Evolutionary conservation across 2,329 filamentous ascomycete species (phyloP).

Genomic region (Cladophialophora chaetospira): DNA sequence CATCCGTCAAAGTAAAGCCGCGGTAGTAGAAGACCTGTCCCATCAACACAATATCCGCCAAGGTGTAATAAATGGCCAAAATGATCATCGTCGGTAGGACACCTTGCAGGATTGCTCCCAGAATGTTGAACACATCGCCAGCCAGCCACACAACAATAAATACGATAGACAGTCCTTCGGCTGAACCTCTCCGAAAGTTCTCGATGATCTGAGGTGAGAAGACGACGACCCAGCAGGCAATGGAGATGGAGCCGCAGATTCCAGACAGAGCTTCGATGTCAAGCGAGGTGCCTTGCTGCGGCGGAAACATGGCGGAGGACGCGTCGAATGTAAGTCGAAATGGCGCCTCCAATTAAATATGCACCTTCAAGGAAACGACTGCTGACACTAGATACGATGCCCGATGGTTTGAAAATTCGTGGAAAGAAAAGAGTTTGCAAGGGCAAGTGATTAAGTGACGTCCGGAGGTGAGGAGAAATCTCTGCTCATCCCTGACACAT

Average conservation of each 20-base stretch:
- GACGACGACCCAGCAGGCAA: conserved; percentile 96
- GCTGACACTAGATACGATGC: background rate
- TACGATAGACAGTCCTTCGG: conserved; percentile 84
- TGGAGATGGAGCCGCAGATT: conserved; percentile 92
- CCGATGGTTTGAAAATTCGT: background rate
- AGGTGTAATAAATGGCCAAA: conserved; percentile 89
- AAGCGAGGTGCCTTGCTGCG: conserved; percentile 57
- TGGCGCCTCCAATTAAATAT: background rate
- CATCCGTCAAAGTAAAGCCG: conserved; percentile 61
- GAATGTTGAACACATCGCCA: conserved; percentile 95
- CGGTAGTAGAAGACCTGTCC: conserved; percentile 94
- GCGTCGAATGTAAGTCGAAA: background rate
- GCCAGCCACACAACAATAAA: conserved; percentile 92
- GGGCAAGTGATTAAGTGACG: too few species aligned
- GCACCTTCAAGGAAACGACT: background rate
- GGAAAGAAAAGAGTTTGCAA: too few species aligned
- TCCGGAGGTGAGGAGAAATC: conserved; percentile 2
- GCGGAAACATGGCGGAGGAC: conserved; percentile 36
- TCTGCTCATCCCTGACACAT: conserved; percentile 1
- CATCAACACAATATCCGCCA: conserved; percentile 85
- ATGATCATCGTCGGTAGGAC: conserved; percentile 96
- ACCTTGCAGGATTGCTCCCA: conserved; percentile 86
- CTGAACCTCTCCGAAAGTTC: conserved; percentile 82
- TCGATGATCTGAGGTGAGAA: conserved; percentile 97
- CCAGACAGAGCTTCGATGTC: conserved; percentile 90